Conservation (phyloP, 345 rosid species). For the Aegle marmelos region DNA sequence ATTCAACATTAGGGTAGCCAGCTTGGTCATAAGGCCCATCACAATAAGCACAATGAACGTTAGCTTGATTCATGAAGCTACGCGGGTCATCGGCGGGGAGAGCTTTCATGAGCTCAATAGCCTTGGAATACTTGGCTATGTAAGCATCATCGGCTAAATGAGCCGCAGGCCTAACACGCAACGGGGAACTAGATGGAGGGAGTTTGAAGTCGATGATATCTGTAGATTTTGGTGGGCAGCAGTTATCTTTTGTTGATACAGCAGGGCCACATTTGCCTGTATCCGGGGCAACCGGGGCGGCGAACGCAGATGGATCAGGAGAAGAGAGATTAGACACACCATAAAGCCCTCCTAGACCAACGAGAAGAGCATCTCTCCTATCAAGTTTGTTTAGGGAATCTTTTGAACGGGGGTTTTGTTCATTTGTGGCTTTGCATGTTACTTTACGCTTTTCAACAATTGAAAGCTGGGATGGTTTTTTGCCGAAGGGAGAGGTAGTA, state of each 20-base stretch:
- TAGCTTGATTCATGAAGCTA: constrained; percentile 53
- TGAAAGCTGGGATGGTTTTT: constrained; percentile 26
- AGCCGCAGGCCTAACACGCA: constrained; percentile 43
- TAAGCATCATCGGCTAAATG: constrained; percentile 35
- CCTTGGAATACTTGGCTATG: constrained; percentile 43
- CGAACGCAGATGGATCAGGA: constrained; percentile 31
- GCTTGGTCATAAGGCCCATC: constrained; percentile 56
- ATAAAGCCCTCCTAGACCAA: constrained; percentile 55
- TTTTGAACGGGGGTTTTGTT: constrained; percentile 14
- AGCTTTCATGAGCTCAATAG: constrained; percentile 54
- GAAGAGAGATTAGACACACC: constrained; percentile 29
- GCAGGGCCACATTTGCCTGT: constrained; percentile 37
- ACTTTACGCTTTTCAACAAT: constrained; percentile 9
- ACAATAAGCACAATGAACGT: constrained; percentile 63
- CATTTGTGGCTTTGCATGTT: constrained; percentile 28
- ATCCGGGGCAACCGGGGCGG: constrained; percentile 45
- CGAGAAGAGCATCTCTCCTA: constrained; percentile 43
- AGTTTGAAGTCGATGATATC: constrained; percentile 42
- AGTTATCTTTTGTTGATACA: constrained; percentile 31
- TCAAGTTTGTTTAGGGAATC: constrained; percentile 22
- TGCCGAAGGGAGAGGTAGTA: constrained; percentile 10
- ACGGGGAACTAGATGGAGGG: constrained; percentile 18
- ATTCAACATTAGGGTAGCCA: constrained; percentile 45
- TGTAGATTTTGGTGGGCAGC: constrained; percentile 51
- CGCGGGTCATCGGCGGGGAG: constrained; percentile 60